Evolutionary conservation across 2,329 filamentous ascomycete genomes (phyloP).

Genomic region (Aspergillus sp.): DNA sequence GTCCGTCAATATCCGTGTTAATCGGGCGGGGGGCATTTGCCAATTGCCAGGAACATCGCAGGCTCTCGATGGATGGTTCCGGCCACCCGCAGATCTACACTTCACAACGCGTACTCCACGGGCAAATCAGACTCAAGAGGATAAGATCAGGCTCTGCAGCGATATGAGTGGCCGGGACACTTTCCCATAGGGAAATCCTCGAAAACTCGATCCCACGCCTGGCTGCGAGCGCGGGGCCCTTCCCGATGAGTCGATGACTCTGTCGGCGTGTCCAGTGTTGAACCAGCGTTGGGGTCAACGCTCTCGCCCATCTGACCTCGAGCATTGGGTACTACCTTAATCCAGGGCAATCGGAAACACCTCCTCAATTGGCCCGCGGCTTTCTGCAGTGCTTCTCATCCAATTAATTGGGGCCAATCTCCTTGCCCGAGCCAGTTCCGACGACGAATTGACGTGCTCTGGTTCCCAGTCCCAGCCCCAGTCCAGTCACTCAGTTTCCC

Average conservation of each 20-base stretch:
- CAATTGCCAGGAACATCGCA: not conserved
- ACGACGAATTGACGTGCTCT: conserved; percentile 1
- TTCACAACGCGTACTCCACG: not conserved
- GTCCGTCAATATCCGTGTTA: not conserved
- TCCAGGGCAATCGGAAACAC: not conserved
- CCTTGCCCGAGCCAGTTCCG: not conserved
- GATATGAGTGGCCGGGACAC: not conserved
- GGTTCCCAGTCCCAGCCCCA: not conserved
- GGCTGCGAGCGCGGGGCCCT: not conserved
- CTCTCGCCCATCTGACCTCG: not conserved
- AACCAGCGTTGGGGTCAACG: conserved; percentile 16
- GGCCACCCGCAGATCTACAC: conserved; percentile 6
- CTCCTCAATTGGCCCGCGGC: not conserved
- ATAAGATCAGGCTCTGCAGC: conserved; percentile 3
- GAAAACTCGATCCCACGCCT: not conserved
- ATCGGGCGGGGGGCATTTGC: not conserved
- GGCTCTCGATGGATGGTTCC: not conserved
- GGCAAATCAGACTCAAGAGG: not conserved
- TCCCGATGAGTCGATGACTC: not conserved
- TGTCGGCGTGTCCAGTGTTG: not conserved
- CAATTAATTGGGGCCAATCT: not conserved
- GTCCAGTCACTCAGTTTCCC: not conserved
- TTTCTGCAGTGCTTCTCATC: not conserved
- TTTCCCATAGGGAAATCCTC: not conserved
- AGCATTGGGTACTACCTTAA: too few species aligned